Percentiles rank a stretch among this genome's conserved stretches.
phyloP scores from a whole-genome alignment of 345 rosid genomes.

The Theobroma cacao region DNA sequence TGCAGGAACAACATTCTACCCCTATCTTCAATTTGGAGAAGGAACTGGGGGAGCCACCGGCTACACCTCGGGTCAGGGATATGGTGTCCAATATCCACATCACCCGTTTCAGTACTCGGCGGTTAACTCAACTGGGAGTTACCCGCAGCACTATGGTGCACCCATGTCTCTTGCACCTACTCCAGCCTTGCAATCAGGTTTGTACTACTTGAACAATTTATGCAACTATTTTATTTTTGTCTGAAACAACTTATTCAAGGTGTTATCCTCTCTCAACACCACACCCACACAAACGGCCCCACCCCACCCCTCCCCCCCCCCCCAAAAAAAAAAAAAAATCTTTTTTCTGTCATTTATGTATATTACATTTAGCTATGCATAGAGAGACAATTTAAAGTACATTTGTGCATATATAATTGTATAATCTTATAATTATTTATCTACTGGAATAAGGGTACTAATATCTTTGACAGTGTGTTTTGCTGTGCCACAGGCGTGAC shows the following conservation, averaged over 20 bases:
- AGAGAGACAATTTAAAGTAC: neutral
- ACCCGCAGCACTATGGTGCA: conserved; percentile 69
- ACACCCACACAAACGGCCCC: too few relatives aligned
- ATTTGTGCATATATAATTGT: neutral
- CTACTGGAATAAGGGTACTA: conserved; percentile 31
- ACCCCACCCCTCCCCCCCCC: too few relatives aligned
- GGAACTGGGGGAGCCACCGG: conserved; percentile 59
- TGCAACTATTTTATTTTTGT: neutral
- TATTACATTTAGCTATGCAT: neutral
- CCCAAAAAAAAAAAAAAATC: too few relatives aligned
- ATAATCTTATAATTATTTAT: neutral
- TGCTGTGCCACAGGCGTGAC: conserved; percentile 98
- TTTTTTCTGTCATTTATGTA: too few relatives aligned
- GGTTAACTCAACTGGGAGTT: conserved; percentile 49
- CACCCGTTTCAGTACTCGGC: conserved; percentile 77
- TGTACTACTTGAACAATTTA: conserved; percentile 5
- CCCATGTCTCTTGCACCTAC: conserved; percentile 84
- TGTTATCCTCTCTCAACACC: too few relatives aligned
- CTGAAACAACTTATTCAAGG: neutral
- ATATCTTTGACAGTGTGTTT: conserved; percentile 92
- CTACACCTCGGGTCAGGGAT: conserved; percentile 58
- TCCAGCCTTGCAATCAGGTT: conserved; percentile 81
- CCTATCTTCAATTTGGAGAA: conserved; percentile 79
- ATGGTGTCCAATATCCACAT: conserved; percentile 69
- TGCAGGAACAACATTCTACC: conserved; percentile 68